Percentiles rank a stretch among this genome's conserved stretches.
Conservation (phyloP, 2,329 filamentous ascomycete genomes). For the Phialophora macrospora region DNA sequence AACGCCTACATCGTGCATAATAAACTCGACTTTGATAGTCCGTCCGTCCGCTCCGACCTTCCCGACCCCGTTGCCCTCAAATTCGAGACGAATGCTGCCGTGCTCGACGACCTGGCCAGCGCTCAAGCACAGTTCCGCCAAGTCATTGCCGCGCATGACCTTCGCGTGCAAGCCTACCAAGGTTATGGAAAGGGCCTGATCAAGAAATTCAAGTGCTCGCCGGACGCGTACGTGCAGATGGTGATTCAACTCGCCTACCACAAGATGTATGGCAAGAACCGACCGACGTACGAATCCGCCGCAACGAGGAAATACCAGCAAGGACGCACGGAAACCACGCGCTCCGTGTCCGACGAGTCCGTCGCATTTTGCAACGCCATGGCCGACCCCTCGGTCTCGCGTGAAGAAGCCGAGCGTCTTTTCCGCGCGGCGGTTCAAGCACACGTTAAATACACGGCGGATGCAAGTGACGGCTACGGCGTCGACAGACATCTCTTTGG, state of each 20-base stretch:
- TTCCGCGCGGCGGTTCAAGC: conserved; percentile 81
- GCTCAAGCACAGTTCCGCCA: conserved; percentile 78
- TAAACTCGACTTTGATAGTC: conserved; percentile 86
- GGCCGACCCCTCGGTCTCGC: conserved; percentile 67
- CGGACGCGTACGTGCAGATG: conserved; percentile 98
- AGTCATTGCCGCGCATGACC: conserved; percentile 85
- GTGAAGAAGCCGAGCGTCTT: conserved; percentile 70
- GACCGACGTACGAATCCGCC: conserved; percentile 96
- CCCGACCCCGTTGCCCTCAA: conserved; percentile 77
- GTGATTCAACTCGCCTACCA: conserved; percentile 96
- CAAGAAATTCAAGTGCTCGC: conserved; percentile 99
- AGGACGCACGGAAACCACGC: conserved; percentile 94
- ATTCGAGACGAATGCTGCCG: conserved; percentile 76
- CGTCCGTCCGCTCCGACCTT: conserved; percentile 77
- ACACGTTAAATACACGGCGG: conserved; percentile 88
- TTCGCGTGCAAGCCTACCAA: conserved; percentile 93
- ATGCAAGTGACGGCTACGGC: conserved; percentile 88
- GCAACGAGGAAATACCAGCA: conserved; percentile 94
- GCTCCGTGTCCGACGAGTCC: conserved; percentile 86
- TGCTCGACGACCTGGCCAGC: conserved; percentile 76
- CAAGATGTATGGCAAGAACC: conserved; percentile 99
- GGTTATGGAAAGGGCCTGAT: conserved; percentile 97
- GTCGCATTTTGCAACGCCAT: conserved; percentile 90
- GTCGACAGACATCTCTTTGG: conserved; percentile 98
- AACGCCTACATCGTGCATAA: conserved; percentile 92